phyloP scores from a whole-genome alignment of 2,329 filamentous ascomycete species.

The Sordariomycetes sp. region DNA sequence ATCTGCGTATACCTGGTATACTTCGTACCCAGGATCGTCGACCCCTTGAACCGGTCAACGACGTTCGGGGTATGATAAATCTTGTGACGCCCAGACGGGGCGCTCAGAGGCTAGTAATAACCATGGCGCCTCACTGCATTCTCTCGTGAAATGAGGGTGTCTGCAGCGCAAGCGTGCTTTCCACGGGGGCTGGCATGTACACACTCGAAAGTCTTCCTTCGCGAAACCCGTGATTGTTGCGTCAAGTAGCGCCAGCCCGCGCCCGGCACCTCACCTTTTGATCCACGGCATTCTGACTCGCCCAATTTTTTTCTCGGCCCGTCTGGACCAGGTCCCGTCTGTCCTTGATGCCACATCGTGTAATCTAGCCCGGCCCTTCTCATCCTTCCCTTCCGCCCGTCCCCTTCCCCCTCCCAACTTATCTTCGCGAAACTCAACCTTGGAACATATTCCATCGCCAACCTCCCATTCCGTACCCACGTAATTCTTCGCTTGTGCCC shows the following conservation, averaged over 20 bases:
- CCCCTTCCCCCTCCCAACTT: not conserved
- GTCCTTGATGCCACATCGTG: not conserved
- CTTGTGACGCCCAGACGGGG: not conserved
- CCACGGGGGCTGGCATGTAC: not conserved
- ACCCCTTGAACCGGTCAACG: not conserved
- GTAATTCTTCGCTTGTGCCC: not conserved
- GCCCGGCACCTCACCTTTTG: not conserved
- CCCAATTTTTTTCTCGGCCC: not conserved
- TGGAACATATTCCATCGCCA: not conserved
- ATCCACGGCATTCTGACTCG: not conserved
- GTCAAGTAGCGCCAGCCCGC: not conserved
- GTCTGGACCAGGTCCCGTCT: not conserved
- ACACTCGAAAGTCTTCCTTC: not conserved
- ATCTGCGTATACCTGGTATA: not conserved
- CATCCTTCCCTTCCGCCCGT: not conserved
- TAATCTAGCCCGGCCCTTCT: not conserved
- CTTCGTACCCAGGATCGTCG: not conserved
- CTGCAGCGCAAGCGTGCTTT: not conserved
- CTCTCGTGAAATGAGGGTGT: not conserved
- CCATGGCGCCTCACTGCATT: not conserved
- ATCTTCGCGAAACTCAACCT: not conserved
- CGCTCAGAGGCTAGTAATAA: not conserved
- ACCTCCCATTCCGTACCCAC: not conserved
- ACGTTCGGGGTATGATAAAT: not conserved
- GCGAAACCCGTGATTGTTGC: not conserved